phyloP scores from a whole-genome alignment of 129 eudicot species.

The Mikania micrantha region DNA sequence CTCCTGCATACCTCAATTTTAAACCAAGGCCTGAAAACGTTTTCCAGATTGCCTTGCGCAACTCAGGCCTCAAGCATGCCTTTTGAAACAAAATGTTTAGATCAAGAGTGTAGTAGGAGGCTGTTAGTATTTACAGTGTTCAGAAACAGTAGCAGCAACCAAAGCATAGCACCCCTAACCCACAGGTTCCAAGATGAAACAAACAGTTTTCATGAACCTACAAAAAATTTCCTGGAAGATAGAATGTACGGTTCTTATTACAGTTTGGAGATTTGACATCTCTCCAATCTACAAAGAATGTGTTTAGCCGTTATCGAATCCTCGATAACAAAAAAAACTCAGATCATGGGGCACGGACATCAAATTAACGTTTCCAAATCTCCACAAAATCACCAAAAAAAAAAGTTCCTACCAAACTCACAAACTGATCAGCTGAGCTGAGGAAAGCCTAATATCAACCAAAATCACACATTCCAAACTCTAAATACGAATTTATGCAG shows the following conservation, averaged over 20 bases:
- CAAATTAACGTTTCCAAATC: background rate
- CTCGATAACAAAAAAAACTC: background rate
- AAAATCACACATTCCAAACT: conserved; percentile 1
- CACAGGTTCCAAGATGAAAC: background rate
- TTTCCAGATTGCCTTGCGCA: too few species aligned
- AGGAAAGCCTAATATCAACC: background rate
- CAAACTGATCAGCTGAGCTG: conserved; percentile 1
- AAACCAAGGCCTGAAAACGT: too few species aligned
- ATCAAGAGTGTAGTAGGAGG: background rate
- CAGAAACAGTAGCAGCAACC: background rate
- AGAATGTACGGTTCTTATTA: background rate
- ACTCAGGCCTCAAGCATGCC: too few species aligned
- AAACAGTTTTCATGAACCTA: background rate
- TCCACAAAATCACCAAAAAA: background rate
- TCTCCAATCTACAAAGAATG: background rate
- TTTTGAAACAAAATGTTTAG: too few species aligned
- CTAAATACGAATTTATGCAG: background rate
- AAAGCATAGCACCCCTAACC: background rate
- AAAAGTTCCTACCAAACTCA: background rate
- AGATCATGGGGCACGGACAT: background rate
- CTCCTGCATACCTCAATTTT: too few species aligned
- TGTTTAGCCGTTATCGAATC: background rate
- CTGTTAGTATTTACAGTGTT: background rate
- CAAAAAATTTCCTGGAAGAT: background rate
- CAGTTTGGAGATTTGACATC: background rate